These are phyloP conservation scores for Quercus tomentella DNA, from an alignment of 331 rosid species.

Conservation along the genomic window DNA sequence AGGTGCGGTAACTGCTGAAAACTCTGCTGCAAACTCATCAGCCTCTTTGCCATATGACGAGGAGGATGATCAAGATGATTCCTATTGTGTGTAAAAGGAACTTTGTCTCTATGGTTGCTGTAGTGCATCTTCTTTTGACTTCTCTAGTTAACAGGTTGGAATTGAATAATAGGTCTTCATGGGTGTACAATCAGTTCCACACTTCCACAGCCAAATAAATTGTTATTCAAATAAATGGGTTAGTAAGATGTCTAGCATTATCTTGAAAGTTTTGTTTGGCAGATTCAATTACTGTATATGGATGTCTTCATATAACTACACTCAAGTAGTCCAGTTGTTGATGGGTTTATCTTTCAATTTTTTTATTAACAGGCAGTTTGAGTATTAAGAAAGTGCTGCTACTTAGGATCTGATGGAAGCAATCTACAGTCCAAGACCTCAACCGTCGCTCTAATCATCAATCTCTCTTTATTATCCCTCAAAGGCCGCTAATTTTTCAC, in stretches of 20 bases:
- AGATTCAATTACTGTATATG: no score
- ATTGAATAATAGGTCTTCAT: conserved; percentile 22
- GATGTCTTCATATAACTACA: background rate
- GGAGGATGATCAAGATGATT: conserved; percentile 34
- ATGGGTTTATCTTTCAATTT: background rate
- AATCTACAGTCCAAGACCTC: no score
- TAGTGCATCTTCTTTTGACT: conserved; percentile 12
- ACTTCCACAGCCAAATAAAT: background rate
- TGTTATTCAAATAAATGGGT: background rate
- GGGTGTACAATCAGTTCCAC: conserved; percentile 5
- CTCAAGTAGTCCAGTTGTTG: background rate
- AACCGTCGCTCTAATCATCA: no score
- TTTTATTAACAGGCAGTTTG: background rate
- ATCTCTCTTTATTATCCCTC: no score
- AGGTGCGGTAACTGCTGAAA: conserved; percentile 79
- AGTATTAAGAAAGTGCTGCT: no score
- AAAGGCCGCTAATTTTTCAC: no score
- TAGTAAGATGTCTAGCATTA: background rate
- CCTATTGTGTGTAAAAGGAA: conserved; percentile 21
- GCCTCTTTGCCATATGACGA: conserved; percentile 41
- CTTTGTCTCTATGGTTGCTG: conserved; percentile 11
- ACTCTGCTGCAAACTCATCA: conserved; percentile 66
- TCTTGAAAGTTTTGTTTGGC: background rate
- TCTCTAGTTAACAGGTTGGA: conserved; percentile 15
- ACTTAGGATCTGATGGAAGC: no score